These are phyloP conservation scores for Fusarium vanettenii DNA, from an alignment of 2,329 filamentous ascomycete genomes.

Conservation along the genomic window DNA sequence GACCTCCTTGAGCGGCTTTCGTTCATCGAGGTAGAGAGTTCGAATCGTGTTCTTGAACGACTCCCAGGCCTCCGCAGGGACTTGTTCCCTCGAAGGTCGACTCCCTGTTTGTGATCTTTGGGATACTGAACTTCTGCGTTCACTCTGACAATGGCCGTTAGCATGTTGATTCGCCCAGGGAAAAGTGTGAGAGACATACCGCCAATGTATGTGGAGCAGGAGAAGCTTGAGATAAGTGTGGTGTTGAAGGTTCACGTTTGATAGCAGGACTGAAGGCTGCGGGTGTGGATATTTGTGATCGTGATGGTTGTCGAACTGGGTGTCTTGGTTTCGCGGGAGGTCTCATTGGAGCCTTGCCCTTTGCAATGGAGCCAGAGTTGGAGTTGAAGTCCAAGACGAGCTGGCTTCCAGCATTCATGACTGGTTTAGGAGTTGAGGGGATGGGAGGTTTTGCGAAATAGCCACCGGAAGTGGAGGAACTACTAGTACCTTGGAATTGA, in stretches of 20 bases:
- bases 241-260: slow-evolving; percentile 48
- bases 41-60: slow-evolving; percentile 59
- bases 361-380: slow-evolving; percentile 45
- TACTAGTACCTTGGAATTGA: slow-evolving; percentile 37
- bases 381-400: slow-evolving; percentile 53
- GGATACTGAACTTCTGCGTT: slow-evolving; percentile 45
- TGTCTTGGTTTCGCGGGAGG: slow-evolving; percentile 45
- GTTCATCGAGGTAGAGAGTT: slow-evolving; percentile 60
- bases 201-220: slow-evolving; percentile 39
- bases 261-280: slow-evolving; percentile 40
- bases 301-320: slow-evolving; percentile 40
- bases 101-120: slow-evolving; percentile 47
- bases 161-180: neutral
- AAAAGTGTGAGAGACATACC: slow-evolving; percentile 37
- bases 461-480: slow-evolving; percentile 35
- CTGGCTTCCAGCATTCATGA: slow-evolving; percentile 49
- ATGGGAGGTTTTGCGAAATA: slow-evolving; percentile 53
- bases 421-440: slow-evolving; percentile 54
- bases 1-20: slow-evolving; percentile 64
- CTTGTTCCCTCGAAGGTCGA: slow-evolving; percentile 56
- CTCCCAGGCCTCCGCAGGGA: slow-evolving; percentile 61
- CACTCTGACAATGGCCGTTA: slow-evolving; percentile 36
- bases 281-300: slow-evolving; percentile 37
- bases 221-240: slow-evolving; percentile 40
- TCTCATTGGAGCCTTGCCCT: slow-evolving; percentile 50